phyloP scores from a whole-genome alignment of 495 filamentous ascomycete species.

The Trichoderma reesei region DNA sequence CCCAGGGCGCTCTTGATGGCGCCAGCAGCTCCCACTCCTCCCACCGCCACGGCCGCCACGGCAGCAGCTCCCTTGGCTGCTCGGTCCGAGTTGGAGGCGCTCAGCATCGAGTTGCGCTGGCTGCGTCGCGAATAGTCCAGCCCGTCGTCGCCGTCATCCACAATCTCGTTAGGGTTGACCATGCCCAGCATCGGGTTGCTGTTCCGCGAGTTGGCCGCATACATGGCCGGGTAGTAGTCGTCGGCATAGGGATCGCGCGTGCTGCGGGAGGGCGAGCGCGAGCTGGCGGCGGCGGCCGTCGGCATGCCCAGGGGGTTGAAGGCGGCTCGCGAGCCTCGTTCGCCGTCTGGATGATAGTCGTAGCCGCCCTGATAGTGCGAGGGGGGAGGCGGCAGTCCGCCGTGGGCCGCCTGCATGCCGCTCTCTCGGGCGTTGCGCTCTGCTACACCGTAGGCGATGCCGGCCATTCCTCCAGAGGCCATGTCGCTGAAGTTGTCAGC shows the following conservation, averaged over 20 bases:
- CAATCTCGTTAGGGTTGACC: slow-evolving; percentile 71
- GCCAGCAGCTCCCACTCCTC: slow-evolving; percentile 19
- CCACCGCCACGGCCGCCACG: slow-evolving; percentile 39
- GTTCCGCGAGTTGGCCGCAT: slow-evolving; percentile 44
- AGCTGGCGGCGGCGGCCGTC: slow-evolving; percentile 12
- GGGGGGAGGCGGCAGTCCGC: slow-evolving; percentile 15
- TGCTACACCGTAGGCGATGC: slow-evolving; percentile 64
- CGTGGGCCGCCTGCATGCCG: slow-evolving; percentile 57
- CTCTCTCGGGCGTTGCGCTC: slow-evolving; percentile 63
- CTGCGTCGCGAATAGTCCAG: slow-evolving; percentile 39
- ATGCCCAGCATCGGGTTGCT: slow-evolving; percentile 43
- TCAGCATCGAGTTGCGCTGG: slow-evolving; percentile 43
- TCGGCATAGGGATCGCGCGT: slow-evolving; percentile 24
- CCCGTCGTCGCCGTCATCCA: slow-evolving; percentile 80
- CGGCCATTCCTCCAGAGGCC: slow-evolving; percentile 66
- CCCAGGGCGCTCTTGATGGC: neutral
- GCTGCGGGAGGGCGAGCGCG: slow-evolving; percentile 10
- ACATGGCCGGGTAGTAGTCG: slow-evolving; percentile 33
- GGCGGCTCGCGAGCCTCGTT: slow-evolving; percentile 17
- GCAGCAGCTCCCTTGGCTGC: slow-evolving; percentile 25
- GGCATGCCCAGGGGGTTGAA: slow-evolving; percentile 15
- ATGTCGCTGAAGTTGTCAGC: slow-evolving; percentile 63
- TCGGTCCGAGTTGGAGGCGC: slow-evolving; percentile 33
- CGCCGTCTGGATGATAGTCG: neutral
- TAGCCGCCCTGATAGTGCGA: slow-evolving; percentile 5